Evolutionary conservation across 2,329 filamentous ascomycete species (phyloP).

Genomic region (Chaetomium strumarium): DNA sequence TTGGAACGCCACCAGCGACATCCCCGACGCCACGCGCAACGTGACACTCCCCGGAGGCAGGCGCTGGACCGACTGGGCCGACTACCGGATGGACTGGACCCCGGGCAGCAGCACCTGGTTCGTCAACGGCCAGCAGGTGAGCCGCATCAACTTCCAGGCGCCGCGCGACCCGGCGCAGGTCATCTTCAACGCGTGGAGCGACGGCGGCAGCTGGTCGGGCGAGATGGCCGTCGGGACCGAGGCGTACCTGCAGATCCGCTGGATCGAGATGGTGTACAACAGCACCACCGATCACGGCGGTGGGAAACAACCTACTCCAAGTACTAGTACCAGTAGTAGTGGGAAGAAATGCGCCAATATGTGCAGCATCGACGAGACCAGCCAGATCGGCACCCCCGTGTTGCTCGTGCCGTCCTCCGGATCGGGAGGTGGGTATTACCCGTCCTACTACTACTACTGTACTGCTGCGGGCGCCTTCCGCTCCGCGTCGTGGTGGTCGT

Average conservation of each 20-base stretch:
- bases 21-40: constrained; percentile 37
- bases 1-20: constrained; percentile 36
- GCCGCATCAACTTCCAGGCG: constrained; percentile 43
- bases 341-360: constrained; percentile 34
- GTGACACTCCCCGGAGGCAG: constrained; percentile 32
- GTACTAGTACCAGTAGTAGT: too few relatives aligned
- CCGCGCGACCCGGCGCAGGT: constrained; percentile 41
- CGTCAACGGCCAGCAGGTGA: constrained; percentile 39
- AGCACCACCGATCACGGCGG: constrained; percentile 31
- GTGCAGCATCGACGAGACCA: constrained; percentile 36
- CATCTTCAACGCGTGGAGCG: constrained; percentile 48
- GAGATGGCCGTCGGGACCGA: constrained; percentile 37
- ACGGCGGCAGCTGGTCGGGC: constrained; percentile 46
- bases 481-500: background rate
- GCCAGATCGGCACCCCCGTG: constrained; percentile 32
- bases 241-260: constrained; percentile 46
- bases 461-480: background rate
- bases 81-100: constrained; percentile 48
- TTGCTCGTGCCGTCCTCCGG: too few relatives aligned
- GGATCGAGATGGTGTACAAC: constrained; percentile 46
- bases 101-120: constrained; percentile 43
- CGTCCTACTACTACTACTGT: background rate
- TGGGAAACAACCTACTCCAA: too few relatives aligned
- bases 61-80: constrained; percentile 44
- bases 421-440: constrained; percentile 9